A percentile compares a stretch with the other conserved stretches of the same genome.
Conservation (phyloP, 768 basidiomycete genomes). For the Hemileccinum impolitum region DNA sequence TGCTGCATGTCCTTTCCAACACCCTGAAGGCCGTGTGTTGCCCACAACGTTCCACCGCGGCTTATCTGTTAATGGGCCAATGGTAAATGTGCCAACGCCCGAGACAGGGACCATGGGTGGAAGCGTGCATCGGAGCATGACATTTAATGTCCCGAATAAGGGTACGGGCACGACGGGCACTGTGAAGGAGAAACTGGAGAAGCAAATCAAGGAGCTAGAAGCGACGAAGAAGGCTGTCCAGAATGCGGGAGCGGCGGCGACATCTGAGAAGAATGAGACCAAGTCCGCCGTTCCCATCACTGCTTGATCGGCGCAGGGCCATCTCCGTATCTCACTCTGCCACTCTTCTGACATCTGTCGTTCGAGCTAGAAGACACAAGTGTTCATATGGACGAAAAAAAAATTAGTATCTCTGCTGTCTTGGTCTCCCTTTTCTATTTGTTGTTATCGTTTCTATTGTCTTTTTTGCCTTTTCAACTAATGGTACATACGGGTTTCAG, state of each 20-base stretch:
- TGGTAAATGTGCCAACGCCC: conserved; percentile 60
- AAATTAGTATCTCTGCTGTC: conserved; percentile 10
- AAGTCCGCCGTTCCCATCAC: conserved; percentile 43
- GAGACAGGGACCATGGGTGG: conserved; percentile 65
- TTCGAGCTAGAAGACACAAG: conserved; percentile 12
- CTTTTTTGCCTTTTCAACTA: conserved; percentile 1
- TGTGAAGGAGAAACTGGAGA: conserved; percentile 49
- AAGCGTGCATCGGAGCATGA: conserved; percentile 68
- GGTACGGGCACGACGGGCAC: conserved; percentile 23
- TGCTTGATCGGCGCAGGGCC: conserved; percentile 19
- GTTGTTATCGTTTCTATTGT: conserved; percentile 19
- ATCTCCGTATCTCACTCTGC: not conserved
- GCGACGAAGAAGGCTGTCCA: conserved; percentile 66
- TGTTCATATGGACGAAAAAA: conserved; percentile 16
- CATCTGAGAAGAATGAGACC: conserved; percentile 56
- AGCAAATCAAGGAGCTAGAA: conserved; percentile 62
- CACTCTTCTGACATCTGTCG: not conserved
- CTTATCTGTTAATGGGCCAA: conserved; percentile 53
- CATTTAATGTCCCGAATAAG: conserved; percentile 51
- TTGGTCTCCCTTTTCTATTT: conserved; percentile 12
- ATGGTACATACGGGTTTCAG: conserved; percentile 12
- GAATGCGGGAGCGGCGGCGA: conserved; percentile 58
- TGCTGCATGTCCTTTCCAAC: conserved; percentile 83
- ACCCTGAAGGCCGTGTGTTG: conserved; percentile 82
- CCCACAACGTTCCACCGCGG: conserved; percentile 82